Conservation (phyloP, 148 eudicot genomes). For the Diospyros kaki region DNA sequence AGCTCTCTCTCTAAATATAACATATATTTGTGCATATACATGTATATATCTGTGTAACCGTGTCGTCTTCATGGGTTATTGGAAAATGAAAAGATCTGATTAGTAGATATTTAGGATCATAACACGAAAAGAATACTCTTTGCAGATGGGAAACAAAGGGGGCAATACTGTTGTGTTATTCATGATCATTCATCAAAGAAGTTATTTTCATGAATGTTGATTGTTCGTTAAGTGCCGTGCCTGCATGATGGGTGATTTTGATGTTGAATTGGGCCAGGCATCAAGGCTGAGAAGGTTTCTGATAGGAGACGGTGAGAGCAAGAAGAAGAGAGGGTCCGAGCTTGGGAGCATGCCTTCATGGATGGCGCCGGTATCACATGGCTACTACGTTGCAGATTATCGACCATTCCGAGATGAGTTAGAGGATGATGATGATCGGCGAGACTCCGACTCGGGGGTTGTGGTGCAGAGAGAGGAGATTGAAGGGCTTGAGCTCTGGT, state of each 20-base stretch:
- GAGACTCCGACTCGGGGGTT: constrained; percentile 25
- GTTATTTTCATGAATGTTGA: too few species aligned
- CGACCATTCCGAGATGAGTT: constrained; percentile 15
- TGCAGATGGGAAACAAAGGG: background rate
- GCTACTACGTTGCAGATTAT: constrained; percentile 50
- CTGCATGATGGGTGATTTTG: background rate
- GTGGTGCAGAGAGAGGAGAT: constrained; percentile 65
- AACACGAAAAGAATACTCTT: background rate
- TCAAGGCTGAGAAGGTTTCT: constrained; percentile 29
- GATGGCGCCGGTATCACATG: constrained; percentile 64
- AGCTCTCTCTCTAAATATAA: too few species aligned
- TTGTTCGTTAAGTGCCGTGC: too few species aligned
- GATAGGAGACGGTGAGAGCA: constrained; percentile 4
- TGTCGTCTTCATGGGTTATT: too few species aligned
- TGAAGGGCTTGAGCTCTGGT: constrained; percentile 54
- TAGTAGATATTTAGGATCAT: too few species aligned
- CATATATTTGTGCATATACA: too few species aligned
- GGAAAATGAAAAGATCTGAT: too few species aligned
- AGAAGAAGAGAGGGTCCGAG: constrained; percentile 19
- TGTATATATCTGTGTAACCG: too few species aligned
- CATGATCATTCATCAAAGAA: background rate
- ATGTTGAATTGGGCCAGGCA: constrained; percentile 27
- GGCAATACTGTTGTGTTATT: too few species aligned
- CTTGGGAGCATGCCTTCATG: constrained; percentile 44
- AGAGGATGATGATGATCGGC: constrained; percentile 7